These are phyloP conservation scores for Apiotrichum sp. DNA, from an alignment of 1,284 basidiomycete species.

Conservation along the genomic window DNA sequence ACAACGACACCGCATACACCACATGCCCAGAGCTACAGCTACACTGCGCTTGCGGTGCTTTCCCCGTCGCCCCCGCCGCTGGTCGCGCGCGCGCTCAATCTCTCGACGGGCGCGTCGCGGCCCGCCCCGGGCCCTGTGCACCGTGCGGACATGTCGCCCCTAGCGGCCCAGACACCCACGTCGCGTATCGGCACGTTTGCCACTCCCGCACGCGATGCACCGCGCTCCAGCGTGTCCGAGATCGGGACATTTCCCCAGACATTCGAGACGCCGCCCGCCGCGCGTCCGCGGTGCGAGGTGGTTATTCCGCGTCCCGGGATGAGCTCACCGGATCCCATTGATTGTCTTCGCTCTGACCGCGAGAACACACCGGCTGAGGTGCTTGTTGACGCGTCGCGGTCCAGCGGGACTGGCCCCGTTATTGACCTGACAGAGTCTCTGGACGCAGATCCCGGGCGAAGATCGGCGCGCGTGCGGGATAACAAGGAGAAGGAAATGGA, in stretches of 20 bases:
- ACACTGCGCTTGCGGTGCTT: neutral
- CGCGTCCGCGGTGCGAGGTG: neutral
- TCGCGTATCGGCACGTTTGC: neutral
- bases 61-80: neutral
- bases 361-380: neutral
- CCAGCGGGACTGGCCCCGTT: neutral
- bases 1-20: neutral
- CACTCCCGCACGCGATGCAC: neutral
- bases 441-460: neutral
- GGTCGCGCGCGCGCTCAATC: neutral
- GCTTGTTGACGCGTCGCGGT: neutral
- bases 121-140: too few species aligned
- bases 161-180: neutral
- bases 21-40: neutral
- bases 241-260: neutral
- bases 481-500: slow-evolving; percentile 15
- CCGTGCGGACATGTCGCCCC: neutral
- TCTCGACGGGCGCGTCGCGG: neutral
- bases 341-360: neutral
- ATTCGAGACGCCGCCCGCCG: neutral
- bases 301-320: slow-evolving; percentile 1
- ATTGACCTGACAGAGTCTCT: slow-evolving; percentile 2
- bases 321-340: slow-evolving; percentile 4
- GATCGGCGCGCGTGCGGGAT: slow-evolving; percentile 16
- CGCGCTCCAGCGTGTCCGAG: neutral